phyloP scores from a whole-genome alignment of 495 filamentous ascomycete genomes.

The Mytilinidion resinicola region DNA sequence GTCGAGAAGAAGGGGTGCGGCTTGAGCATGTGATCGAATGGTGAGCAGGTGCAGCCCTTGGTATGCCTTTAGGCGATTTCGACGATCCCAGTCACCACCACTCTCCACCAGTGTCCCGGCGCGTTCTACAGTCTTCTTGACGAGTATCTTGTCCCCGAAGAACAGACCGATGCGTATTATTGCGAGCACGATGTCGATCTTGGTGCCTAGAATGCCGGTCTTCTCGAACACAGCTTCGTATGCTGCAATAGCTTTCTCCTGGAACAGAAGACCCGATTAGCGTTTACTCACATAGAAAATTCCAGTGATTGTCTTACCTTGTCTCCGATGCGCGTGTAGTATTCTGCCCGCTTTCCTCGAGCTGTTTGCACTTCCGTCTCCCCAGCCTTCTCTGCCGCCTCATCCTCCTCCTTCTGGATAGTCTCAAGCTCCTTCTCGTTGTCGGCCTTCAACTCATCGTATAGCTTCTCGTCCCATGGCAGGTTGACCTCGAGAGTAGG shows the following conservation, averaged over 20 bases:
- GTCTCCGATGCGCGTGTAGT: constrained; percentile 88
- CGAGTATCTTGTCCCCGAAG: constrained; percentile 82
- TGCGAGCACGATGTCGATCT: constrained; percentile 92
- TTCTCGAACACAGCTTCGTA: constrained; percentile 93
- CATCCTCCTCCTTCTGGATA: constrained; percentile 93
- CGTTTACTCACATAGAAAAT: neutral
- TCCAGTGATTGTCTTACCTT: constrained; percentile 57
- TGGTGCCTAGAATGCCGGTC: constrained; percentile 86
- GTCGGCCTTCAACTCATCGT: constrained; percentile 75
- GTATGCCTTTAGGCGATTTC: constrained; percentile 97
- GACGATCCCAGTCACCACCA: constrained; percentile 95
- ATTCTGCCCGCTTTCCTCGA: constrained; percentile 88
- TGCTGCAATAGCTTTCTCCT: constrained; percentile 89
- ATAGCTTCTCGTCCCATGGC: constrained; percentile 84
- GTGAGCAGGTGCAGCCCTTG: constrained; percentile 91
- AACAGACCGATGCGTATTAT: constrained; percentile 94
- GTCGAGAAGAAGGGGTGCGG: constrained; percentile 90
- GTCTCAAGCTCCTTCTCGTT: constrained; percentile 86
- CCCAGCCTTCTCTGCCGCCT: constrained; percentile 88
- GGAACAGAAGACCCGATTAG: constrained; percentile 1
- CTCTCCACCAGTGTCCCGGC: constrained; percentile 85
- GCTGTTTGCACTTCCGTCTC: constrained; percentile 93
- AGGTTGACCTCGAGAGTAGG: constrained; percentile 56
- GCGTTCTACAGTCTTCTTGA: constrained; percentile 88
- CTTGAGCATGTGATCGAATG: constrained; percentile 77